Evolutionary conservation across 768 basidiomycete genomes (phyloP), one percentile per base, ranked within the genome.

Genomic region (Lactarius hengduanensis): DNA sequence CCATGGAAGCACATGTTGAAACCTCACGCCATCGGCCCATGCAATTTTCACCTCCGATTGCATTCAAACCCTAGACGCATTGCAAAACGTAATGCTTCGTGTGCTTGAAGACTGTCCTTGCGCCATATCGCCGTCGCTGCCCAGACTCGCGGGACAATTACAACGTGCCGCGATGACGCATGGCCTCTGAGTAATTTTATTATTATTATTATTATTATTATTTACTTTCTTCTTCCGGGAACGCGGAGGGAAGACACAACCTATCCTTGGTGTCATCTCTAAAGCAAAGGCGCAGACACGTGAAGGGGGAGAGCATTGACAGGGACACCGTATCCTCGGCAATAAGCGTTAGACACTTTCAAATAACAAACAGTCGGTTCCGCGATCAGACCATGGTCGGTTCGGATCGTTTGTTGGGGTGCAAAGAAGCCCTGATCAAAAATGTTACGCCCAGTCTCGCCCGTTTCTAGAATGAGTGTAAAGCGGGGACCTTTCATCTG

Each of bases 301-400:
- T 63, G 66, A 41, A 40, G 55, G 20, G 34, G 64, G 54, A 41
- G 40, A 60, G 58, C 28, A 56, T 16, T 15, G 41, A 60, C 62
- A 56, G 62, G 58, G 28, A 38, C 57, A 63, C 53, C 36, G 45
- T 60, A 30, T 56, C 50, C 36, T 63, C 66, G 62, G 66, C 62
- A 59, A 67, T 67, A 67, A 67, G 66, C 62, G 66, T 63, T 67
- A 67, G 54, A 32, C 66, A 63, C 66, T 67, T 63, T 67, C 62
- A 63, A 67, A 67, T 67, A 60, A 59, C 6, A 55, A 40, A 59
- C 62, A 38, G 62, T 67, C 66, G 62, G 61, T 56, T 56, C 58
- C 62, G 62, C 50, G 62, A 59, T 67, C 66, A 63, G 66, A 67
- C 62, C 57, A 55, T 40, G 43, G 57, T 63, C 54, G 58, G 58